Conservation (phyloP, 495 filamentous ascomycete species). For the Penicillium bialowiezense region DNA sequence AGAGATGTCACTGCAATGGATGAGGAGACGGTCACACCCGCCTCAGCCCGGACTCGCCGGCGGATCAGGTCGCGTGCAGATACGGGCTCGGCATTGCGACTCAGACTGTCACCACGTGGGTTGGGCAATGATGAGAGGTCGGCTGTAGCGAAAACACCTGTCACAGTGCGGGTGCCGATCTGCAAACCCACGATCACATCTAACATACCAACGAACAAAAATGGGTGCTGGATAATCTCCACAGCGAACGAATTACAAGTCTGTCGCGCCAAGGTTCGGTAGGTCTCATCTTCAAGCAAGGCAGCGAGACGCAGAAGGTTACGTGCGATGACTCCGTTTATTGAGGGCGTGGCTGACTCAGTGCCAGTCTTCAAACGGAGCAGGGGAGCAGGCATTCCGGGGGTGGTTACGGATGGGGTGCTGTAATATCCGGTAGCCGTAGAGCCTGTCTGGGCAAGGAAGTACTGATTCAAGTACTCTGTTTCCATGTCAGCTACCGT, state of each 20-base stretch:
- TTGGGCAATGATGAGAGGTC: constrained; percentile 11
- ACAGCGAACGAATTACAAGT: constrained; percentile 83
- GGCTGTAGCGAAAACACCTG: constrained; percentile 36
- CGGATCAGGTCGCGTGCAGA: constrained; percentile 37
- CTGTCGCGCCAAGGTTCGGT: constrained; percentile 62
- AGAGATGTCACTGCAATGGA: constrained; percentile 34
- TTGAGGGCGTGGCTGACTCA: constrained; percentile 83
- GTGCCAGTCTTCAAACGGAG: constrained; percentile 91
- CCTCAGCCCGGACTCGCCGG: constrained; percentile 37
- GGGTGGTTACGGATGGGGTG: constrained; percentile 60
- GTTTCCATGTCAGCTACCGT: constrained; percentile 12
- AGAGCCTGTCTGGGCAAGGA: constrained; percentile 55
- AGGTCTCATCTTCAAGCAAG: constrained; percentile 64
- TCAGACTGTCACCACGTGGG: constrained; percentile 21
- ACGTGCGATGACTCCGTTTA: constrained; percentile 78
- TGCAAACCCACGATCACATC: constrained; percentile 72
- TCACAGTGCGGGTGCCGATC: constrained; percentile 47
- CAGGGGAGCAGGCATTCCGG: constrained; percentile 72
- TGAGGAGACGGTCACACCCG: constrained; percentile 38
- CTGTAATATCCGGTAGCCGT: constrained; percentile 78
- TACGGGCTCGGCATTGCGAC: constrained; percentile 26
- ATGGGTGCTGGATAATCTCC: constrained; percentile 89
- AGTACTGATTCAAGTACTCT: constrained; percentile 66
- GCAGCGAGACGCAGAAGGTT: constrained; percentile 79
- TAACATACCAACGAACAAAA: constrained; percentile 78